Conservation (phyloP, 2,329 filamentous ascomycete genomes). For the Laburnicola sp. region DNA sequence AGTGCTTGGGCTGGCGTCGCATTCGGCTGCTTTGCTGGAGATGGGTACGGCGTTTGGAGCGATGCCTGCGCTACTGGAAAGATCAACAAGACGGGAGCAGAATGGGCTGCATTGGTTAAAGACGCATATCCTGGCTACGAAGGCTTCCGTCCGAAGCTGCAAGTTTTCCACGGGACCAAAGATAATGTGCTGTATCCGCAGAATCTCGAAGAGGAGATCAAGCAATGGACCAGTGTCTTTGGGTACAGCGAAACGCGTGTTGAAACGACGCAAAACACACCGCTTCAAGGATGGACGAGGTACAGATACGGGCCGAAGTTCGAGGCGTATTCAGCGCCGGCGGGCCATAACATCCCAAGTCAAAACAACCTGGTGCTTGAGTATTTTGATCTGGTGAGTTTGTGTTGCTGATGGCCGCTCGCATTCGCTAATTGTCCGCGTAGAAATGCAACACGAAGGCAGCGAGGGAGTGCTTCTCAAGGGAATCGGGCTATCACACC, state of each 20-base stretch:
- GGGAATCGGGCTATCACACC: not conserved
- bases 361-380: conserved; percentile 37
- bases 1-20: conserved; percentile 40
- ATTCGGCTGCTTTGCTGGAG: conserved; percentile 42
- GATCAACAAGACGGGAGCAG: conserved; percentile 34
- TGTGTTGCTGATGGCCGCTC: conserved; percentile 18
- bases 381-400: conserved; percentile 34
- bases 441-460: conserved; percentile 7
- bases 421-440: not conserved
- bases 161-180: conserved; percentile 34
- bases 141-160: conserved; percentile 38
- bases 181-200: conserved; percentile 36
- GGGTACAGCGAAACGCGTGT: conserved; percentile 27
- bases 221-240: conserved; percentile 41
- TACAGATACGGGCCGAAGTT: conserved; percentile 35
- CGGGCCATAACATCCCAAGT: conserved; percentile 38
- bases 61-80: conserved; percentile 37
- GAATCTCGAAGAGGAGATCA: conserved; percentile 41
- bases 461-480: conserved; percentile 6
- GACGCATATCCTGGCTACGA: conserved; percentile 36
- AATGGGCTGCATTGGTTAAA: conserved; percentile 36
- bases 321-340: conserved; percentile 37
- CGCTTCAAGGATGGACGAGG: conserved; percentile 37
- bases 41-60: conserved; percentile 38
- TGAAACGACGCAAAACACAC: conserved; percentile 29